Percentiles rank a stretch among this genome's conserved stretches.
Evolutionary conservation across 352 stramenopile species (phyloP).

Genomic region (Pythium rishiriense): DNA sequence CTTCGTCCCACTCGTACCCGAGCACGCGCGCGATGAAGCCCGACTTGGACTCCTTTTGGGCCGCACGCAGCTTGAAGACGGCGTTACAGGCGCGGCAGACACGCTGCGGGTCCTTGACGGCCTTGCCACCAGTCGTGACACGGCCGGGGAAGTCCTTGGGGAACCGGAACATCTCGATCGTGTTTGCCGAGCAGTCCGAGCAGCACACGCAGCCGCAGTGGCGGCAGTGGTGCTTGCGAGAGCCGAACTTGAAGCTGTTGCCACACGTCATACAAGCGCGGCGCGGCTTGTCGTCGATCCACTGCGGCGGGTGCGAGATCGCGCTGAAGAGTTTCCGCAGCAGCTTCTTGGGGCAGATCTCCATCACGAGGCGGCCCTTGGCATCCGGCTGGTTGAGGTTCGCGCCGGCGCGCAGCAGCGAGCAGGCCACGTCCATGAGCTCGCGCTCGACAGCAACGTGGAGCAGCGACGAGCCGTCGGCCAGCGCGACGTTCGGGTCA

Average conservation of each 20-base stretch:
- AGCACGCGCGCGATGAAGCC: conserved; percentile 82
- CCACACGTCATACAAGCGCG: conserved; percentile 71
- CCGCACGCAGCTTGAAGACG: conserved; percentile 83
- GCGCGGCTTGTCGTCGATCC: conserved; percentile 81
- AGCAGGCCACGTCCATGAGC: conserved; percentile 77
- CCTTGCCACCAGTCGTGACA: conserved; percentile 58
- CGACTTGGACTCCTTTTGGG: conserved; percentile 84
- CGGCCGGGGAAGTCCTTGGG: conserved; percentile 83
- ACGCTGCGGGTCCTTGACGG: conserved; percentile 77
- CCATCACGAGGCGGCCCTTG: conserved; percentile 72
- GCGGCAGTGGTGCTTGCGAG: conserved; percentile 78
- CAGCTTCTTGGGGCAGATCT: conserved; percentile 78
- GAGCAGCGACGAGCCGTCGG: conserved; percentile 80
- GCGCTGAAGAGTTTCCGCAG: conserved; percentile 82
- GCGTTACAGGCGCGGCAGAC: conserved; percentile 82
- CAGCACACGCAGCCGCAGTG: conserved; percentile 87
- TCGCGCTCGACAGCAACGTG: conserved; percentile 83
- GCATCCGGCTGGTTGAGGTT: conserved; percentile 73
- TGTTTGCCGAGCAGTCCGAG: conserved; percentile 77
- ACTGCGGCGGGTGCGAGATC: conserved; percentile 70
- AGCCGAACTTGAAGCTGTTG: conserved; percentile 79
- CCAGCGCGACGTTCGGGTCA: conserved; percentile 69
- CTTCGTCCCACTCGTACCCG: conserved; percentile 86
- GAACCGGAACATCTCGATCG: conserved; percentile 80
- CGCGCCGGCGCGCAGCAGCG: conserved; percentile 67